Base-by-base conservation (phyloP, 2,329 filamentous ascomycete genomes). In the Aspergillus sp. region DNA sequence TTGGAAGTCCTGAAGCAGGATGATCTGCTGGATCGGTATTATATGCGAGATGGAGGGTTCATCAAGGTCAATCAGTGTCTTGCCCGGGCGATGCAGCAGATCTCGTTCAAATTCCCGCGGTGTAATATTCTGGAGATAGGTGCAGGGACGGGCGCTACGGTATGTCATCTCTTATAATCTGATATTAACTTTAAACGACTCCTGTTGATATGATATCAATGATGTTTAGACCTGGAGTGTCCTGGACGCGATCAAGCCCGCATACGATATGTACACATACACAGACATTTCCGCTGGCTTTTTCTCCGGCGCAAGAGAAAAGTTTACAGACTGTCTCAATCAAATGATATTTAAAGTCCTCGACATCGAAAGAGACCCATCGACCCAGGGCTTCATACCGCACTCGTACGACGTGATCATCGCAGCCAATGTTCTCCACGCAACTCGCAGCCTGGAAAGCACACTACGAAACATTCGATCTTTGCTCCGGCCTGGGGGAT, bases 271-370 rank as follows among this genome's bases (percentile, higher is more conserved):
- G 0, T 81, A 80, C 62, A 76, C 74, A 0, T 81, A 71, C 64
- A 81, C 79, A 0, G 78, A 81, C 56, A 71, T 80, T n/a, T 78
- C 75, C 0, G 45, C 67, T 1, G 74, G 69, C 6, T 80, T 79
- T 66, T 79, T 81, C 49, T 69, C 71, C 17, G 64, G 67, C 3
- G 75, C 74, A 0, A 48, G 59, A 15, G 64, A 68, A 20, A 48
- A 49, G 1, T 75, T 78, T 30, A 22, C 52, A 0, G 43, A 51
- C 0, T 62, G 62, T 34, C 44, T 22, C 2, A 48, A 65, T 12
- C 61, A 63, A 9, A 66, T 79, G 57, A 49, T 51, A 3, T 78
- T 68, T 53, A 63, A 65, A 26, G 57, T 59, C 69, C 54, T 71
- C 0, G 65, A 78, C 52, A 57, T 76, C n/a, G 69, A 72, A 13